Percentiles rank a stretch among this genome's conserved stretches.
Evolutionary conservation across 1,139 yeast genomes (phyloP).

Genomic region (Candida sp.): DNA sequence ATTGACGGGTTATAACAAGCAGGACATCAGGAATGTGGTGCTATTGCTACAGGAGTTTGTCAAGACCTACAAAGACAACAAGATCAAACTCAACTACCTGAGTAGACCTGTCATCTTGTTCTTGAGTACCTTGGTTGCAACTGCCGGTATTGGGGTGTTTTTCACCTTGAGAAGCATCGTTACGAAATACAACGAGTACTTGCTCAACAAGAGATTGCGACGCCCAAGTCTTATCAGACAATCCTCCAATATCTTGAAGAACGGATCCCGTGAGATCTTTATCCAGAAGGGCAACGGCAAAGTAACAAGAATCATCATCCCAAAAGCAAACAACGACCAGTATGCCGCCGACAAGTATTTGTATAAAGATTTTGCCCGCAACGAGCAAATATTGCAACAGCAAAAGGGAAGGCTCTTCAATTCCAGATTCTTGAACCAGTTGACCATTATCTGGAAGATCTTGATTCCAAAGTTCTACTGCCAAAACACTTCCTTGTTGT

Average conservation of each 20-base stretch:
- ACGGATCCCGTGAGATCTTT: conserved; percentile 58
- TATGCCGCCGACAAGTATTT: conserved; percentile 73
- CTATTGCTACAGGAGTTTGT: conserved; percentile 43
- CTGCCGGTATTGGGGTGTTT: conserved; percentile 47
- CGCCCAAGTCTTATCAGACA: conserved; percentile 49
- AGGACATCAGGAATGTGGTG: conserved; percentile 38
- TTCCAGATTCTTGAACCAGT: conserved; percentile 74
- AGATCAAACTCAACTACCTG: conserved; percentile 45
- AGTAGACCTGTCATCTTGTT: conserved; percentile 51
- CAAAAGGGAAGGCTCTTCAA: conserved; percentile 45
- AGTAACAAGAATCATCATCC: conserved; percentile 53
- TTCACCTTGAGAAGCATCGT: conserved; percentile 36
- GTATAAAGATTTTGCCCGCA: conserved; percentile 55
- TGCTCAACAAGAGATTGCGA: conserved; percentile 26
- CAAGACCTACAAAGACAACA: conserved; percentile 39
- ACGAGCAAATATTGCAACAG: conserved; percentile 35
- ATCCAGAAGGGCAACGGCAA: conserved; percentile 54
- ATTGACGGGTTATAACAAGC: conserved; percentile 35
- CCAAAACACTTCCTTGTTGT: conserved; percentile 67
- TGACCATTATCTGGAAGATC: conserved; percentile 79
- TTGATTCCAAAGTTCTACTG: conserved; percentile 76
- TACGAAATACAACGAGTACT: conserved; percentile 35
- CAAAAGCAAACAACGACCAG: conserved; percentile 61
- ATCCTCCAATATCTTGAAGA: conserved; percentile 47
- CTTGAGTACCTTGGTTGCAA: conserved; percentile 44